phyloP scores from a whole-genome alignment of 495 filamentous ascomycete species.

The Trichoderma virens region DNA sequence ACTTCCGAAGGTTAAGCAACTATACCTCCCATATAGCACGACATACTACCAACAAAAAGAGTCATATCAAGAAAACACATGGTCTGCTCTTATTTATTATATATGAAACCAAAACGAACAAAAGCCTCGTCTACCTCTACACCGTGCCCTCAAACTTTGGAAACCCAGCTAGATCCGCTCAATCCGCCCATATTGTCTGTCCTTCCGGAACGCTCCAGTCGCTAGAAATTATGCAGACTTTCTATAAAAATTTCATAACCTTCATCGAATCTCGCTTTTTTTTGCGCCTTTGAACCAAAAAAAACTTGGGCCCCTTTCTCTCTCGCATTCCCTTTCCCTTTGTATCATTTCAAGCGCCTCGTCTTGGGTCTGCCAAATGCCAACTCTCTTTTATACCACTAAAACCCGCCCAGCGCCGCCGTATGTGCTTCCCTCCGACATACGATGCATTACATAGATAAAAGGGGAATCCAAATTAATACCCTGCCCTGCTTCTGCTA shows the following conservation, averaged over 20 bases:
- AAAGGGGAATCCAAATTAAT: neutral
- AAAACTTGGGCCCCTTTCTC: neutral
- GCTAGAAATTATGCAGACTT: neutral
- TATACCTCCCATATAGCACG: no score
- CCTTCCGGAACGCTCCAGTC: neutral
- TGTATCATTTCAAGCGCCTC: neutral
- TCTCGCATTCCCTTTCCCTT: neutral
- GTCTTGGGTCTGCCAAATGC: neutral
- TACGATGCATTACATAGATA: neutral
- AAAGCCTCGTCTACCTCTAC: neutral
- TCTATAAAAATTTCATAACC: neutral
- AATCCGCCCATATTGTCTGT: neutral
- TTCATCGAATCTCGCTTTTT: neutral
- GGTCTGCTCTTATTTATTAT: neutral
- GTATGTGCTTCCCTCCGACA: neutral
- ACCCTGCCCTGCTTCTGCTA: constrained; percentile 20
- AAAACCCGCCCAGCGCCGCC: neutral
- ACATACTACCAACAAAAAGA: no score
- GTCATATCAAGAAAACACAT: no score
- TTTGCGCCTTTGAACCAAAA: neutral
- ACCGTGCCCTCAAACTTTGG: neutral
- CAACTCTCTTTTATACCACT: neutral
- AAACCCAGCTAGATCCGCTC: neutral
- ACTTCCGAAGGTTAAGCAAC: no score
- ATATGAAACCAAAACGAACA: neutral